phyloP scores from a whole-genome alignment of 306 rosid genomes.

The Ceratonia siliqua region DNA sequence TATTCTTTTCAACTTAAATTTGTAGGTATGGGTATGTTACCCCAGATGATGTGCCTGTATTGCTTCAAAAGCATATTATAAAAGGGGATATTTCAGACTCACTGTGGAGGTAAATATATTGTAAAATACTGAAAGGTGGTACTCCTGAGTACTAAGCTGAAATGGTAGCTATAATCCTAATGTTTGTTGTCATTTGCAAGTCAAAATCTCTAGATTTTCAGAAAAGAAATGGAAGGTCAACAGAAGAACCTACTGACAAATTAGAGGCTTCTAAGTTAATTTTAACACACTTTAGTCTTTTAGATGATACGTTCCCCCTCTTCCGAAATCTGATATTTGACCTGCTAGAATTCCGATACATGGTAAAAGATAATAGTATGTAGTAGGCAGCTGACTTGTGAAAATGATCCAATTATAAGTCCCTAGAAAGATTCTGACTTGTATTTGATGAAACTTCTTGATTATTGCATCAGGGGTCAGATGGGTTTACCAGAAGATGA shows the following conservation, averaged over 20 bases:
- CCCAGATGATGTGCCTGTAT: constrained; percentile 72
- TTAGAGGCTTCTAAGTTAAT: not conserved
- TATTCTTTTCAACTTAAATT: constrained; percentile 3
- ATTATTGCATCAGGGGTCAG: constrained; percentile 72
- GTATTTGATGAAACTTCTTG: constrained; percentile 2
- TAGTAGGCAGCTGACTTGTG: not conserved
- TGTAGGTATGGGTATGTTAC: constrained; percentile 94
- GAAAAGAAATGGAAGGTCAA: not conserved
- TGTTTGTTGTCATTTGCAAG: not conserved
- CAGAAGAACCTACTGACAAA: no score
- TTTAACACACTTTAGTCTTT: not conserved
- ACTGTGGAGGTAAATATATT: constrained; percentile 75
- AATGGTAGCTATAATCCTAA: not conserved
- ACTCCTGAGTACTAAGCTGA: not conserved
- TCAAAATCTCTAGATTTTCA: not conserved
- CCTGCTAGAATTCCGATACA: not conserved
- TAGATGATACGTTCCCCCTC: not conserved
- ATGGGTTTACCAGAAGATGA: constrained; percentile 86
- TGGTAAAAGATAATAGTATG: constrained; percentile 6
- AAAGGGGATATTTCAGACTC: constrained; percentile 69
- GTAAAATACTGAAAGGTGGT: not conserved
- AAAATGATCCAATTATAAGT: not conserved
- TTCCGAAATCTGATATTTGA: not conserved
- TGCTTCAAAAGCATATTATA: constrained; percentile 78
- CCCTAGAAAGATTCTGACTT: not conserved